phyloP scores from a whole-genome alignment of 768 basidiomycete species.

The Russula emetica region DNA sequence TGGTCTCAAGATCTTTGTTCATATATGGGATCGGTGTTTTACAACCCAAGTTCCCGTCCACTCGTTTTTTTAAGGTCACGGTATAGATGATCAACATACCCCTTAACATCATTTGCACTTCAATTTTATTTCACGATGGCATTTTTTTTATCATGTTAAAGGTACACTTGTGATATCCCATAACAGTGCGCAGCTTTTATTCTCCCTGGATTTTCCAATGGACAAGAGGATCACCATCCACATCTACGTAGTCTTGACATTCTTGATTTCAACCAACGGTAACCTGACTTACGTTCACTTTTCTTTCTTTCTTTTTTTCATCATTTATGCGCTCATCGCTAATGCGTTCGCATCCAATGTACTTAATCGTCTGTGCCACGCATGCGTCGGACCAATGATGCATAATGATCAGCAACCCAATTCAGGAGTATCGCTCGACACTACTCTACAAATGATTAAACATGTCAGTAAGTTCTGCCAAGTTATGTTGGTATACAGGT shows the following conservation, averaged over 20 bases:
- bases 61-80: constrained; percentile 31
- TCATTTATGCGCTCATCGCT: not conserved
- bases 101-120: constrained; percentile 5
- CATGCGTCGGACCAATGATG: not conserved
- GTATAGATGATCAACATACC: constrained; percentile 13
- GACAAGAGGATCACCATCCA: not conserved
- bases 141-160: constrained; percentile 4
- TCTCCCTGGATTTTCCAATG: not conserved
- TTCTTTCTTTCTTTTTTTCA: not conserved
- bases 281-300: not conserved
- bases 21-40: constrained; percentile 27
- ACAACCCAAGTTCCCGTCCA: constrained; percentile 33
- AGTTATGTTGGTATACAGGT: constrained; percentile 26
- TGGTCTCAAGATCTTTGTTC: constrained; percentile 2
- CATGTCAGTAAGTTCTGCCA: constrained; percentile 12
- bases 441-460: constrained; percentile 22
- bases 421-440: not conserved
- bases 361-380: constrained; percentile 13
- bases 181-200: not conserved
- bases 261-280: not conserved
- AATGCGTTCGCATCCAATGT: constrained; percentile 14
- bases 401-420: constrained; percentile 10
- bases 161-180: constrained; percentile 12
- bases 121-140: not conserved
- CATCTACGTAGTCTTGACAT: constrained; percentile 12